Base-by-base conservation (phyloP, 2,329 filamentous ascomycete species). In the Aspergillus terreus region DNA sequence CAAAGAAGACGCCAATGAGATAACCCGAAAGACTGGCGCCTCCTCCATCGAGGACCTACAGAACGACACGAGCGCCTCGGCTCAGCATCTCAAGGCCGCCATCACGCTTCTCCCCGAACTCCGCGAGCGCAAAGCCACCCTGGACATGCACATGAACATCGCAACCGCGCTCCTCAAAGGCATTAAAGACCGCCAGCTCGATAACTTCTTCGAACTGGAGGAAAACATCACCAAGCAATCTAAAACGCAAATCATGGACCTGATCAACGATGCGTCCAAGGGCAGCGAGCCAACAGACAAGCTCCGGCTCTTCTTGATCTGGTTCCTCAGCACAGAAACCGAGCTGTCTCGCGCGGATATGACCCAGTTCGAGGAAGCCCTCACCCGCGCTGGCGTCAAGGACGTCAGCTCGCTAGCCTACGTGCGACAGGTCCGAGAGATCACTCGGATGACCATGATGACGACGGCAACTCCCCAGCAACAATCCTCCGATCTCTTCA, bases 141-240 rank as follows among this genome's bases (percentile, higher is more conserved):
- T 99, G 4, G 94, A 96, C 67, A 97, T 96, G 88, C 94, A 99
- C 70, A 99, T 99, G 94, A 96, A 95, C 68, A 96, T 97, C 53
- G 80, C 95, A 3, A 92, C 92, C 1, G 89, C 90, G 1, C 69
- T 87, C 9, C 72, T 87, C 51, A 83, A 85, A 62, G 92, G 91
- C 1, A 96, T 97, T 71, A 96, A 97, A 68, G 90, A 95, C 61
- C 85, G 94, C 14, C 92, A 97, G 70, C 78, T 99, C 5, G 94
- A 99, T 68, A 94, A 94, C 68, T 99, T 89, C 72, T 99, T 95
- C 75, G 90, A 97, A 67, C 77, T 96, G 5, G 95, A 99, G 69
- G 92, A 97, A 70, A 90, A 86, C 59, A 87, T 96, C 56, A 87
- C 86, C 69, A 96, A 95, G 73, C 90, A 96, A 70, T 90, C 86